Evolutionary conservation across 2,329 filamentous ascomycete species (phyloP), one percentile per base, ranked within the genome.

Genomic region (Stenocarpella maydis): DNA sequence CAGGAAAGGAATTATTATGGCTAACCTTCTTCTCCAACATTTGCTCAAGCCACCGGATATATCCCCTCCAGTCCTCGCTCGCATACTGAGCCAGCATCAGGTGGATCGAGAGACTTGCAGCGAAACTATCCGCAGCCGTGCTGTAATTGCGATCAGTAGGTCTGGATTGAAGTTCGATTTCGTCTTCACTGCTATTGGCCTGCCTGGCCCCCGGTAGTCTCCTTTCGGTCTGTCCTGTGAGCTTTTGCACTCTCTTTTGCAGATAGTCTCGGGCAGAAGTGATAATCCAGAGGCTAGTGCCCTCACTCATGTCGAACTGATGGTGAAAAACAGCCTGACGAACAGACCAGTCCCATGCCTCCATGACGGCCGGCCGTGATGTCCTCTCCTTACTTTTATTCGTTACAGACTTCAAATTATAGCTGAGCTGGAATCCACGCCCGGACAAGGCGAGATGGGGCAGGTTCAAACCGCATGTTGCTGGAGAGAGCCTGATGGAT

Each of bases 61-160:
- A 82, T 73, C 76, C 76, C 34, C 80, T 75, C 82, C 82, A 84
- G n/a, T 80, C 77, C 68, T 82, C 80, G 0, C 72, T 77, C 4
- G 80, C 76, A 82, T 82, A 84, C 34, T 80, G 74, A 53, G 77
- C 80, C 54, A 76, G 79, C 34, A 83, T 67, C 1, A 81, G 64
- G 70, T 83, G 81, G 4, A 76, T 75, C 5, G 76, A 72, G 6
- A 83, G 73, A 63, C 75, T 81, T 2, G 80, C 76, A 21, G 74
- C 70, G 43, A 84, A 80, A 64, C 78, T 79, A 12, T 79, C 72
- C 17, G 74, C 75, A 81, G 83, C 45, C 82, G 21, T 24, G 80
- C 72, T 67, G 78, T 73, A 50, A 78, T 4, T 50, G 47, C 47
- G 47, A 50, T 50, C 47, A 15, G 21, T 14, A 1, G 8, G 7